phyloP scores from a whole-genome alignment of 331 rosid species.

The Telfairia occidentalis region DNA sequence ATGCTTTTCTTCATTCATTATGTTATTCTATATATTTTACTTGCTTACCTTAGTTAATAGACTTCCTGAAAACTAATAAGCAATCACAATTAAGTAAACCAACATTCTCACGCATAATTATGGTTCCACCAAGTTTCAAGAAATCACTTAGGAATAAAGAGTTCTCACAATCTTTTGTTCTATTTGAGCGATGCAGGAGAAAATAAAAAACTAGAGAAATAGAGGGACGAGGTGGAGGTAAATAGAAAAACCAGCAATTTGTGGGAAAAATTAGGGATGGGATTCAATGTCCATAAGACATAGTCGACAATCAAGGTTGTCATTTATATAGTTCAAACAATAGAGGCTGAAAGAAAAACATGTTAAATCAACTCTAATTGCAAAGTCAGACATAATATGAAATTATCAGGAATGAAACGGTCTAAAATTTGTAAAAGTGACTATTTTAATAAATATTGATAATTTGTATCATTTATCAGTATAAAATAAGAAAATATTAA shows the following conservation, averaged over 20 bases:
- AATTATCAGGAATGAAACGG: background rate
- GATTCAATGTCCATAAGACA: background rate
- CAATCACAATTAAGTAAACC: background rate
- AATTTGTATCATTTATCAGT: background rate
- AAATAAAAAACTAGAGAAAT: background rate
- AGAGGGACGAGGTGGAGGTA: background rate
- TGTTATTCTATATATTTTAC: background rate
- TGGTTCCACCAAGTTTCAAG: background rate
- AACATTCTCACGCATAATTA: background rate
- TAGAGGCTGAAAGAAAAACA: background rate
- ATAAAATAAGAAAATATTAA: background rate
- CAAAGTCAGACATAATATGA: background rate
- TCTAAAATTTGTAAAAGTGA: background rate
- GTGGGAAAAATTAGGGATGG: background rate
- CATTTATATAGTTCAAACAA: background rate
- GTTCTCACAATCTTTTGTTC: background rate
- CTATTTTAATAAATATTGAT: background rate
- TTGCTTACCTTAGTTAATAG: background rate
- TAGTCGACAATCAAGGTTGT: background rate
- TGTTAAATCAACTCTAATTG: background rate
- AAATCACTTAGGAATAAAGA: background rate
- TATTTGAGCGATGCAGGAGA: background rate
- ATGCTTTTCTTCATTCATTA: background rate
- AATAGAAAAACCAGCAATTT: background rate
- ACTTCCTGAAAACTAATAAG: background rate